A percentile compares a stretch with the other conserved stretches of the same genome.
Evolutionary conservation across 441 rosid genomes (phyloP).

Genomic region (Euphorbia schlechtendalii): DNA sequence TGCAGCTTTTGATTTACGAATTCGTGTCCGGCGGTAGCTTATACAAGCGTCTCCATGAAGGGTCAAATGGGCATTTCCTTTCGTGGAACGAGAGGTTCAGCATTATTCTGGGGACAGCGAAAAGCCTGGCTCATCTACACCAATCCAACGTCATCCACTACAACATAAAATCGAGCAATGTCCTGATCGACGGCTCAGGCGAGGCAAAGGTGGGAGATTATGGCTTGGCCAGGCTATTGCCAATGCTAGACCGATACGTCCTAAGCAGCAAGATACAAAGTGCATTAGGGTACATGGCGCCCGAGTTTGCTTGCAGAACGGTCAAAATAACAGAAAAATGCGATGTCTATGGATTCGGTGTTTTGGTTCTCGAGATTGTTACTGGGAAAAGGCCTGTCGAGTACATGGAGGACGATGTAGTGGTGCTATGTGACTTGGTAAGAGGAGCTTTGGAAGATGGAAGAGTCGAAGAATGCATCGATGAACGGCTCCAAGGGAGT

Average conservation of each 20-base stretch:
- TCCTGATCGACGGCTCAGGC: slow-evolving; percentile 64
- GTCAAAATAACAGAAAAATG: slow-evolving; percentile 92
- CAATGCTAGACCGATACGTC: slow-evolving; percentile 67
- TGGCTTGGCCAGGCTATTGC: slow-evolving; percentile 72
- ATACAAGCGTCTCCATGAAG: too few species aligned
- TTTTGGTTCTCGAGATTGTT: slow-evolving; percentile 75
- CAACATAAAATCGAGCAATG: slow-evolving; percentile 85
- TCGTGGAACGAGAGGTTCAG: slow-evolving; percentile 82
- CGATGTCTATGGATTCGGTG: slow-evolving; percentile 91
- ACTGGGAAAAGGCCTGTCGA: slow-evolving; percentile 94
- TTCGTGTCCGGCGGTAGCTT: too few species aligned
- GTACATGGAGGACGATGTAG: slow-evolving; percentile 94
- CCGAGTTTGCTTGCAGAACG: slow-evolving; percentile 86
- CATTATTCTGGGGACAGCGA: slow-evolving; percentile 80
- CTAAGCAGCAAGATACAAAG: slow-evolving; percentile 95
- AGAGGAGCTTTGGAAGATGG: slow-evolving; percentile 78
- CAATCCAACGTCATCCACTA: slow-evolving; percentile 62
- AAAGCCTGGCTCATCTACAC: slow-evolving; percentile 78
- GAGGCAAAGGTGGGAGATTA: slow-evolving; percentile 83
- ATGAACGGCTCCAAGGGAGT: slow-evolving; percentile 47
- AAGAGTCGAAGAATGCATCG: slow-evolving; percentile 67
- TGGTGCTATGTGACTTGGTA: slow-evolving; percentile 86
- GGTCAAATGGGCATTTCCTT: too few species aligned
- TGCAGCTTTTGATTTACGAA: slow-evolving; percentile 84
- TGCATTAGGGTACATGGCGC: slow-evolving; percentile 96